A percentile compares a stretch with the other conserved stretches of the same genome.
phyloP scores from a whole-genome alignment of 1,284 basidiomycete genomes.

The Flammula alnicola region DNA sequence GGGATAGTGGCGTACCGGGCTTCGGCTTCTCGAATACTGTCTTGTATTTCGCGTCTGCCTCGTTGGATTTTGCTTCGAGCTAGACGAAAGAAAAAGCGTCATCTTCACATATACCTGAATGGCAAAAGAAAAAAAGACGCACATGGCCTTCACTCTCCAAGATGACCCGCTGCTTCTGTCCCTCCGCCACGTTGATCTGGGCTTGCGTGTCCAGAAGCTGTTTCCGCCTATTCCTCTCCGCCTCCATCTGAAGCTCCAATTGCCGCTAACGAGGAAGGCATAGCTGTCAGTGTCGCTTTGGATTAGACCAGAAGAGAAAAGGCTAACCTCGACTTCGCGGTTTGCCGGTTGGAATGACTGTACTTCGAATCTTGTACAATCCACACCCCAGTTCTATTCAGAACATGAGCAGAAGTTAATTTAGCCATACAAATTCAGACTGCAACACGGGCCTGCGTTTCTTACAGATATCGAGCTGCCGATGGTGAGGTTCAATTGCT shows the following conservation, averaged over 20 bases:
- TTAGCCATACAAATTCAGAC: too few relatives aligned
- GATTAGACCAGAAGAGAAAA: neutral
- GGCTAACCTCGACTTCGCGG: constrained; percentile 50
- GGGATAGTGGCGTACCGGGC: constrained; percentile 30
- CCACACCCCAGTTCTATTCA: constrained; percentile 54
- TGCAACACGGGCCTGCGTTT: too few relatives aligned
- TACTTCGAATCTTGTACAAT: constrained; percentile 57
- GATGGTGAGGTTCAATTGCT: constrained; percentile 49
- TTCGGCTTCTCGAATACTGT: constrained; percentile 50
- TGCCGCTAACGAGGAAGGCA: constrained; percentile 39
- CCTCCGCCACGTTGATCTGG: constrained; percentile 58
- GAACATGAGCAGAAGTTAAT: neutral
- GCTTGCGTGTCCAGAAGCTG: constrained; percentile 61
- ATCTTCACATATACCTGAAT: neutral
- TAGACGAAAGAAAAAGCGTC: constrained; percentile 14
- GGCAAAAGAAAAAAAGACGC: constrained; percentile 24
- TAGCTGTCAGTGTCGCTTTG: neutral
- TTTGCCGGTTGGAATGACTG: constrained; percentile 58
- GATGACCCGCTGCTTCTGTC: constrained; percentile 56
- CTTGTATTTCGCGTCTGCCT: constrained; percentile 50
- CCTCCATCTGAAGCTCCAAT: constrained; percentile 61
- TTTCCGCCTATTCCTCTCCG: constrained; percentile 56
- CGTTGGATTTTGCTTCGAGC: constrained; percentile 49
- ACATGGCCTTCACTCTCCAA: constrained; percentile 54
- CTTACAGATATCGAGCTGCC: constrained; percentile 48